These are phyloP conservation scores for Vararia minispora DNA, from an alignment of 768 basidiomycete species.

Conservation along the genomic window DNA sequence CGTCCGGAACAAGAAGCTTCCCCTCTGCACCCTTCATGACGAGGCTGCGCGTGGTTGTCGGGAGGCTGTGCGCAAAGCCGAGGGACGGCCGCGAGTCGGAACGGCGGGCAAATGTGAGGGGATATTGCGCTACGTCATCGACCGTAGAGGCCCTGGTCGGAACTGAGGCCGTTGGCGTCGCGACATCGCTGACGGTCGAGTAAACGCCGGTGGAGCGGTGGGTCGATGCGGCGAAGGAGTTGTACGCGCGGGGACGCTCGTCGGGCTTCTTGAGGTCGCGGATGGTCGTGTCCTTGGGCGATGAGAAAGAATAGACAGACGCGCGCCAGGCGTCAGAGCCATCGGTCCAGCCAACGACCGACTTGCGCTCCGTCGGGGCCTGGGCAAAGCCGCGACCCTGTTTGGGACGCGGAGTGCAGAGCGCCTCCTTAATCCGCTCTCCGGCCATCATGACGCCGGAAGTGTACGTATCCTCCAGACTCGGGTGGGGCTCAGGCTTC, in stretches of 20 bases:
- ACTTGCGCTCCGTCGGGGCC: conserved; percentile 22
- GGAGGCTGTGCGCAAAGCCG: conserved; percentile 20
- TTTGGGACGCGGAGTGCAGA: conserved; percentile 30
- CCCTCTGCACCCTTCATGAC: conserved; percentile 54
- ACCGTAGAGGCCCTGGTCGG: conserved; percentile 16
- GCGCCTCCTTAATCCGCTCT: conserved; percentile 37
- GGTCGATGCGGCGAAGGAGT: conserved; percentile 38
- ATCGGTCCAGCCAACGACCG: conserved; percentile 61
- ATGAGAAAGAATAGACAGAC: conserved; percentile 41
- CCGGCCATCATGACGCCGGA: conserved; percentile 64
- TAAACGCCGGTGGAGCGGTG: conserved; percentile 37
- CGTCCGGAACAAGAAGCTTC: conserved; percentile 45
- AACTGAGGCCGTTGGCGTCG: conserved; percentile 9
- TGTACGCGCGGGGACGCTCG: conserved; percentile 26
- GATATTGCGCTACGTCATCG: conserved; percentile 43
- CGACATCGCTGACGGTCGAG: conserved; percentile 30
- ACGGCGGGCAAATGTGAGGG: conserved; percentile 43
- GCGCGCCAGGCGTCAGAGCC: conserved; percentile 59
- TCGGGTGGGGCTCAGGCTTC: conserved; percentile 6
- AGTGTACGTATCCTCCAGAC: conserved; percentile 30
- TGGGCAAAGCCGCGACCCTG: conserved; percentile 11
- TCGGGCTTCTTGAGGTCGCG: conserved; percentile 19
- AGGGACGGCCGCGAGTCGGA: conserved; percentile 37
- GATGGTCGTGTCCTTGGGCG: conserved; percentile 23
- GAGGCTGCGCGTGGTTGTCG: conserved; percentile 27